phyloP scores from a whole-genome alignment of 352 stramenopile genomes.

The Globisporangium radiosum region DNA sequence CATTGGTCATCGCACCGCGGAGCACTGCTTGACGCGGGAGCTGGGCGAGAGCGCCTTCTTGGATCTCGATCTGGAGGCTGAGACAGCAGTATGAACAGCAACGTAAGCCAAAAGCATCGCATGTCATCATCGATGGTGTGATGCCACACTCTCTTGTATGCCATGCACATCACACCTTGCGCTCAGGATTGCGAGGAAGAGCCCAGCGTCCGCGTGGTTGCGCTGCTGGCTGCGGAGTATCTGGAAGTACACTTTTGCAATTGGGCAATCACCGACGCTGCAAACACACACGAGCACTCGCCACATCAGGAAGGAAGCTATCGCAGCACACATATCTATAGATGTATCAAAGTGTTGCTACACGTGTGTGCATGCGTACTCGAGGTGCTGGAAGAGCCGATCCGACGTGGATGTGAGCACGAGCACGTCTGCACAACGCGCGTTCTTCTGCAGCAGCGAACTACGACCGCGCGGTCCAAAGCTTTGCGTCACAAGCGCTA shows the following conservation, averaged over 20 bases:
- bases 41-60: conserved; percentile 23
- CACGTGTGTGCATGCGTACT: conserved; percentile 12
- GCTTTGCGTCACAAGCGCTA: conserved; percentile 26
- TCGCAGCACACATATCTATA: no score
- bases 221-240: conserved; percentile 46
- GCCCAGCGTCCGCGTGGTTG: conserved; percentile 32
- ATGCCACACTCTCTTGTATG: no score
- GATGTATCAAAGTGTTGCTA: no score
- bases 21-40: conserved; percentile 22
- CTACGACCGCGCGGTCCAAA: conserved; percentile 33
- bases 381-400: conserved; percentile 29
- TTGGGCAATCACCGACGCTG: conserved; percentile 37
- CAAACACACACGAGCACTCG: not conserved
- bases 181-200: conserved; percentile 34
- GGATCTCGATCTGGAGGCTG: conserved; percentile 38
- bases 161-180: conserved; percentile 13
- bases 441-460: conserved; percentile 45
- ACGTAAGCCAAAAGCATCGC: not conserved
- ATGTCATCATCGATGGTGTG: no score
- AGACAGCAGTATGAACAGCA: not conserved
- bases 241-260: conserved; percentile 50
- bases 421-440: conserved; percentile 34
- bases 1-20: conserved; percentile 16
- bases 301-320: no score
- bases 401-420: conserved; percentile 36